Base-by-base conservation (phyloP, 768 basidiomycete species). In the Lactarius evosmus region DNA sequence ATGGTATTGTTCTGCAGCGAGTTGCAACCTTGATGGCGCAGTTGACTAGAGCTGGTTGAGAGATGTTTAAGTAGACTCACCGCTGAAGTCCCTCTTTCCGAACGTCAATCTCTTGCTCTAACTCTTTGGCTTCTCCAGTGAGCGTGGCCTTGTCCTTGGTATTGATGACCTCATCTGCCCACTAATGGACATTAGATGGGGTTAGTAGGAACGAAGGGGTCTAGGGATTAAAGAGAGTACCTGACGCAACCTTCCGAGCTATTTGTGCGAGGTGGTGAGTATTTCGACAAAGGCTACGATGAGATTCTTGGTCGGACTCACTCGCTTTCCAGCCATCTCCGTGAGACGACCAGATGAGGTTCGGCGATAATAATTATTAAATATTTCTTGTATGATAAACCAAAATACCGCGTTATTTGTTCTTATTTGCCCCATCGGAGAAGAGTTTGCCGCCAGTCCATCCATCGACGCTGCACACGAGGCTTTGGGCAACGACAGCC, bases 141-240 rank as follows among this genome's bases (percentile, higher is more conserved):
- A 88, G 81, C 49, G 83, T 75, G 2, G 89, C 86, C 80, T 90
- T 95, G 72, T 93, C 91, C 67, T 87, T 84, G 29, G 88, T 82
- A 44, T 90, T 86, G 58, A 97, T 92, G 69, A 91, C 88, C 76
- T 95, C 93, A 46, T 90, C 91, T 6, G 91, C 91, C 89, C 92
- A 91, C 90, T 95, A 40, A 70, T 50, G 69, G 56, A 30, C 27
- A 27, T 59, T 60, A 53, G 49, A 62, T 27, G 38, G 62, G 32
- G 33, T 53, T 44, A 64, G 41, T 25, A 8, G 16, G 11, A 17
- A 9, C 58, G 56, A 60, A 69, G 60, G 33, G 49, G 33, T 3
- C 3, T 7, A 71, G 30, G 32, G 27, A 56, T 22, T 25, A 27
- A 9, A 30, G 41, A 32, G 54, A 80, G 61, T 65, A 89, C 90